phyloP scores from a whole-genome alignment of 169 alveolate species.

The Cryptosporidium muris region DNA sequence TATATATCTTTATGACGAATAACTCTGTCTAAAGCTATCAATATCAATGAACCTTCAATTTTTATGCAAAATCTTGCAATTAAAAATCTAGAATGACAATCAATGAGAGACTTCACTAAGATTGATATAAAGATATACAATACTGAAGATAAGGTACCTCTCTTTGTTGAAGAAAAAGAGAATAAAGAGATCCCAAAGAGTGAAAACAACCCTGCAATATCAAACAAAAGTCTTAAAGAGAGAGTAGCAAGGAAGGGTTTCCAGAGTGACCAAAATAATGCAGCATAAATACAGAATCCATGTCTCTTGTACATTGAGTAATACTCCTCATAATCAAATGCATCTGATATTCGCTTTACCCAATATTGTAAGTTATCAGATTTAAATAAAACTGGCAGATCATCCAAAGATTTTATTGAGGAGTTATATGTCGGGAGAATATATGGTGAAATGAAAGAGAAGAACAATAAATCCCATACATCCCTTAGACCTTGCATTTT shows the following conservation, averaged over 20 bases:
- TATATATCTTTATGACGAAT: slow-evolving; percentile 53
- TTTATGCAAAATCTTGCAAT: slow-evolving; percentile 27
- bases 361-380: slow-evolving; percentile 40
- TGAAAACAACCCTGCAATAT: slow-evolving; percentile 18
- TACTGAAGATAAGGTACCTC: slow-evolving; percentile 5
- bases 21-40: slow-evolving; percentile 62
- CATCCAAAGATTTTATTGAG: slow-evolving; percentile 20
- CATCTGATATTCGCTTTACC: slow-evolving; percentile 26
- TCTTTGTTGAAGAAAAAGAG: slow-evolving; percentile 30
- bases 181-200: slow-evolving; percentile 25
- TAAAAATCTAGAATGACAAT: slow-evolving; percentile 48
- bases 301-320: slow-evolving; percentile 14
- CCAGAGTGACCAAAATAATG: slow-evolving; percentile 45
- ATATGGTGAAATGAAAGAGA: slow-evolving; percentile 34
- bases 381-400: slow-evolving; percentile 34
- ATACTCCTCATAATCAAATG: slow-evolving; percentile 45
- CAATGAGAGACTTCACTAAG: slow-evolving; percentile 27
- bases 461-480: slow-evolving; percentile 21
- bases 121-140: slow-evolving; percentile 29
- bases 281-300: slow-evolving; percentile 22
- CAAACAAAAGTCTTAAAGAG: slow-evolving; percentile 33
- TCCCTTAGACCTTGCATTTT: background rate
- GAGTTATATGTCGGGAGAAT: slow-evolving; percentile 7
- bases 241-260: slow-evolving; percentile 27
- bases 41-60: slow-evolving; percentile 55